phyloP scores from a whole-genome alignment of 2,329 filamentous ascomycete species.

The Ceratocystis eucalypticola region DNA sequence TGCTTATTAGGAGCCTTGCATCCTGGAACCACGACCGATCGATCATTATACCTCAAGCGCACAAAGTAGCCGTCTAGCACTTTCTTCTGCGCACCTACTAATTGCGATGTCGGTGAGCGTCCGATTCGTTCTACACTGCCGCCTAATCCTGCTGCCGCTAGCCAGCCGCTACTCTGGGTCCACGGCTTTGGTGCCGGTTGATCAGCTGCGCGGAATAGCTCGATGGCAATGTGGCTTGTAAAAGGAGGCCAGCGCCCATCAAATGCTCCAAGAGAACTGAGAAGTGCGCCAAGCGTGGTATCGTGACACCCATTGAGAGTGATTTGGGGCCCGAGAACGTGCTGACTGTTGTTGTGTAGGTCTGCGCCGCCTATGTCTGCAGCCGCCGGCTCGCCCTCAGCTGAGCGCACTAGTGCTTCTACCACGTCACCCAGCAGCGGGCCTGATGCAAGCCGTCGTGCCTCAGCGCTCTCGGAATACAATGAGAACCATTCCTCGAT shows the following conservation, averaged over 20 bases:
- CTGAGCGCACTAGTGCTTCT: conserved; percentile 55
- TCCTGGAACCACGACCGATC: conserved; percentile 65
- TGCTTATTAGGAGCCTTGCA: conserved; percentile 69
- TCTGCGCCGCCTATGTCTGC: not conserved
- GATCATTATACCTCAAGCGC: conserved; percentile 80
- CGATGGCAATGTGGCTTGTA: conserved; percentile 80
- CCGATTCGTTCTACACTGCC: conserved; percentile 9
- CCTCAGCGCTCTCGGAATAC: conserved; percentile 72
- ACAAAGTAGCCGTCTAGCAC: conserved; percentile 70
- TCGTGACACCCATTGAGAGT: conserved; percentile 81
- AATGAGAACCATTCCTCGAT: conserved; percentile 91
- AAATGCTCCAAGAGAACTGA: conserved; percentile 69
- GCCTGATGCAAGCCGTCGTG: conserved; percentile 80
- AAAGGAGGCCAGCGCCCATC: conserved; percentile 77
- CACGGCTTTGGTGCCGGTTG: conserved; percentile 6
- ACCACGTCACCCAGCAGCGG: conserved; percentile 72
- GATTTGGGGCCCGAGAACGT: conserved; percentile 37
- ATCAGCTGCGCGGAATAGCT: conserved; percentile 52
- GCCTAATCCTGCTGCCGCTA: not conserved
- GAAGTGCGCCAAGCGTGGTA: conserved; percentile 70
- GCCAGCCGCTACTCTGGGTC: not conserved
- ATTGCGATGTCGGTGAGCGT: conserved; percentile 29
- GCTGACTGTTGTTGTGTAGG: not conserved
- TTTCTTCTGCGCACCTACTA: conserved; percentile 44
- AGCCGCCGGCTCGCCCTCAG: conserved; percentile 35